A percentile compares a stretch with the other conserved stretches of the same genome.
These are phyloP conservation scores for Panicum hallii DNA, from an alignment of 202 grass and related monocot species.

Conservation along the genomic window DNA sequence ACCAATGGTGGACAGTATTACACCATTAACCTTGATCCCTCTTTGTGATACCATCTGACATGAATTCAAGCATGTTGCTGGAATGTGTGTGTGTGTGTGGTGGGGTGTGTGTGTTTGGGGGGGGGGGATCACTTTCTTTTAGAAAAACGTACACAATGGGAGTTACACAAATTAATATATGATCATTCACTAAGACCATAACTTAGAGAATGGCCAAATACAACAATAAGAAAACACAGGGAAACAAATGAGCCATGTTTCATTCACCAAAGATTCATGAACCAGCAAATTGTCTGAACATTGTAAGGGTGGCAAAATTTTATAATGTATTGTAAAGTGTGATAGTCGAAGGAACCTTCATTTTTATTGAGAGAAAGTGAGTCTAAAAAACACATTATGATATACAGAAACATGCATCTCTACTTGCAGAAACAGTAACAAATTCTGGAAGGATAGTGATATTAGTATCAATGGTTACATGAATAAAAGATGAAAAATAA, in stretches of 20 bases:
- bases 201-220: slow-evolving; percentile 2
- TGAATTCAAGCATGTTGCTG: neutral
- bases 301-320: neutral
- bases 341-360: slow-evolving; percentile 25
- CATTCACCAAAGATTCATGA: slow-evolving; percentile 25
- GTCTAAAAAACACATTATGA: neutral
- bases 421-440: slow-evolving; percentile 16
- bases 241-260: neutral
- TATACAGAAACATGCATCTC: slow-evolving; percentile 19
- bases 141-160: neutral
- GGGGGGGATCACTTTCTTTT: neutral
- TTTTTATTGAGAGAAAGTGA: neutral
- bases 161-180: slow-evolving; percentile 23
- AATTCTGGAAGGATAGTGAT: slow-evolving; percentile 21
- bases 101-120: too few relatives aligned
- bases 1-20: neutral
- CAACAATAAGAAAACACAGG: slow-evolving; percentile 21
- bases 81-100: too few relatives aligned
- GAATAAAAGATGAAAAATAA: slow-evolving; percentile 31
- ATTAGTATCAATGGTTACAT: slow-evolving; percentile 15
- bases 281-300: neutral
- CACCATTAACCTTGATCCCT: slow-evolving; percentile 1
- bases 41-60: neutral
- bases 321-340: slow-evolving; percentile 5
- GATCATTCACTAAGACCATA: slow-evolving; percentile 23